Evolutionary conservation across 345 rosid species (phyloP).

Genomic region (Ceriops tagal): DNA sequence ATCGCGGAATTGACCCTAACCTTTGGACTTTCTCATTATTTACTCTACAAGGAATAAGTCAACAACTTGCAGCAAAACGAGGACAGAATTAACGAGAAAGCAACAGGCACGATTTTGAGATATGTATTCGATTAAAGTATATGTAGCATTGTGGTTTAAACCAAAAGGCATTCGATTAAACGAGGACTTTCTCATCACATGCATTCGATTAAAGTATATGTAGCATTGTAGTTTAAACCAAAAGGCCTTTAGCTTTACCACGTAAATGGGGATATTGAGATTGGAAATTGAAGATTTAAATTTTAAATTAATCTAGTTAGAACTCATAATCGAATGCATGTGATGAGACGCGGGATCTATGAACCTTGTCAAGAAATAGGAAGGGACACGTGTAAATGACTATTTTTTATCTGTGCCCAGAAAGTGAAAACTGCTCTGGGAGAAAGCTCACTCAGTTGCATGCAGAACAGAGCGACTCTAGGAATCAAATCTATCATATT

Average conservation of each 20-base stretch:
- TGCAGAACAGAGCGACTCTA: background rate
- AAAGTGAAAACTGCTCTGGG: too few relatives aligned
- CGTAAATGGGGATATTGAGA: background rate
- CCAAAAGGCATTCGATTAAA: too few relatives aligned
- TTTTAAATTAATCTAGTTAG: too few relatives aligned
- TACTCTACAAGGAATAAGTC: background rate
- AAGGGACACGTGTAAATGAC: background rate
- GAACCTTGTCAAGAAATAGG: background rate
- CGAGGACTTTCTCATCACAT: too few relatives aligned
- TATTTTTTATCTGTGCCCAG: background rate
- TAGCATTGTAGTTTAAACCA: background rate
- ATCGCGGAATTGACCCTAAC: too few relatives aligned
- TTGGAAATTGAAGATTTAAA: too few relatives aligned
- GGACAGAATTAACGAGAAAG: background rate
- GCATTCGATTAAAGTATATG: background rate
- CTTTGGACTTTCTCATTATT: background rate
- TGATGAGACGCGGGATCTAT: too few relatives aligned
- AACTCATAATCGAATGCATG: too few relatives aligned
- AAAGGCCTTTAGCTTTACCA: background rate
- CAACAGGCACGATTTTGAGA: background rate
- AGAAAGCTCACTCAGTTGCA: constrained; percentile 23
- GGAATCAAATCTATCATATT: background rate
- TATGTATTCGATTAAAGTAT: too few relatives aligned
- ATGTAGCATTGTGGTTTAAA: background rate
- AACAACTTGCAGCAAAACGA: constrained; percentile 9